Evolutionary conservation across 2,329 filamentous ascomycete genomes (phyloP).

Genomic region (Penicillium digitatum): DNA sequence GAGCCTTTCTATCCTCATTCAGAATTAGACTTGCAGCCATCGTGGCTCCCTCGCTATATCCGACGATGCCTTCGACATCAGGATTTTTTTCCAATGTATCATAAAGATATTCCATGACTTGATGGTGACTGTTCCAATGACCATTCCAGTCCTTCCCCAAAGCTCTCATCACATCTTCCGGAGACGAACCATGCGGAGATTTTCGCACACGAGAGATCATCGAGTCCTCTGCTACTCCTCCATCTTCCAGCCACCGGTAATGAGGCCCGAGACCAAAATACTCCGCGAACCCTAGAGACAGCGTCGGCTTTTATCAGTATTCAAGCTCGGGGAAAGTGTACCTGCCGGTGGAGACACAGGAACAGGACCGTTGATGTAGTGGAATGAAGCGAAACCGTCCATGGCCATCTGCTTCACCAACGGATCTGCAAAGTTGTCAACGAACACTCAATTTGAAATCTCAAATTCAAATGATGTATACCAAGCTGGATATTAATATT

Average conservation of each 20-base stretch:
- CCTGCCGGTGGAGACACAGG: slow-evolving; percentile 16
- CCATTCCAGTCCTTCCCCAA: slow-evolving; percentile 17
- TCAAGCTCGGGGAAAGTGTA: neutral
- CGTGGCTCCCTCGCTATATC: slow-evolving; percentile 59
- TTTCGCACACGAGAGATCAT: slow-evolving; percentile 24
- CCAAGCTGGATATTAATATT: slow-evolving; percentile 21
- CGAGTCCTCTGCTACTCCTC: slow-evolving; percentile 21
- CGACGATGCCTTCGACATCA: slow-evolving; percentile 53
- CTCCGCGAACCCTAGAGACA: slow-evolving; percentile 17
- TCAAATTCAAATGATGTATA: neutral
- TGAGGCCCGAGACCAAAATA: slow-evolving; percentile 23
- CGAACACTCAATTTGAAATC: neutral
- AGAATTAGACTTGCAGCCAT: slow-evolving; percentile 53
- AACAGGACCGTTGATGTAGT: slow-evolving; percentile 22
- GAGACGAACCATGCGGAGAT: slow-evolving; percentile 19
- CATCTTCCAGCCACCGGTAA: slow-evolving; percentile 24
- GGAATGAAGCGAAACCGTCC: slow-evolving; percentile 20
- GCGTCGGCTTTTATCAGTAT: neutral
- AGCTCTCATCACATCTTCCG: slow-evolving; percentile 20
- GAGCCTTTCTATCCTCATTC: slow-evolving; percentile 46
- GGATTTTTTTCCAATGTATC: slow-evolving; percentile 43
- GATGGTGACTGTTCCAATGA: slow-evolving; percentile 15
- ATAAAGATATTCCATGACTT: slow-evolving; percentile 35
- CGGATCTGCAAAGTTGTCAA: slow-evolving; percentile 10
- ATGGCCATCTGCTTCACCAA: slow-evolving; percentile 17